Percentiles rank a stretch among this genome's conserved stretches.
Evolutionary conservation across 305 asterid genomes (phyloP).

Genomic region (Solanum hybrid): DNA sequence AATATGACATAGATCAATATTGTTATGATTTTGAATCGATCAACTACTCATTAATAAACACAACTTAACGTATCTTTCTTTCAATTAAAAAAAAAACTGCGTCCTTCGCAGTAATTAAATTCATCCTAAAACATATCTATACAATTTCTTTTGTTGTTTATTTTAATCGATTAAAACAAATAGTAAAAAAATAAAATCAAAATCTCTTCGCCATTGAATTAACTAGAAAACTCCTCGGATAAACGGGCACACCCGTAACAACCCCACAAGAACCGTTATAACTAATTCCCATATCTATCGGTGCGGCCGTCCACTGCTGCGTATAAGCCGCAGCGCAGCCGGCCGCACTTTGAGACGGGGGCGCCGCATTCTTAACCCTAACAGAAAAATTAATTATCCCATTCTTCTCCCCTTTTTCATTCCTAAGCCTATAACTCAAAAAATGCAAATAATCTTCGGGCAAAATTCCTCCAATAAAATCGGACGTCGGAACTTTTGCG

Average conservation of each 20-base stretch:
- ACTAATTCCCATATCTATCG: constrained; percentile 3
- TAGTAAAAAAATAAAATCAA: not conserved
- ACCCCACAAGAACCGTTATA: constrained; percentile 13
- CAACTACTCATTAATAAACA: not conserved
- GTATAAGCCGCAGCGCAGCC: constrained; percentile 14
- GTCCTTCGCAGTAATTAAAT: not conserved
- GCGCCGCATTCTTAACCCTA: constrained; percentile 27
- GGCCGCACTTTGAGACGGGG: constrained; percentile 1
- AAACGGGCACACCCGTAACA: constrained; percentile 50
- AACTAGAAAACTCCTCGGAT: not conserved
- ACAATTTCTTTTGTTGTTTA: not conserved
- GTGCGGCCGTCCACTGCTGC: constrained; percentile 26
- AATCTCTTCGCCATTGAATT: not conserved
- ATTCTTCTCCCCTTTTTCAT: constrained; percentile 39
- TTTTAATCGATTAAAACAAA: not conserved
- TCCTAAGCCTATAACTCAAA: constrained; percentile 69
- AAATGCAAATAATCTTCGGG: constrained; percentile 56
- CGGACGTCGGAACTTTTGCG: constrained; percentile 49
- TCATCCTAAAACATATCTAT: not conserved
- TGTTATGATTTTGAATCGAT: not conserved
- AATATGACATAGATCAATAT: not conserved
- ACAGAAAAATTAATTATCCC: constrained; percentile 70
- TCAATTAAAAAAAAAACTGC: not conserved
- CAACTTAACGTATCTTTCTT: not conserved
- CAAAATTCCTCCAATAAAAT: constrained; percentile 55